Evolutionary conservation across 306 rosid species (phyloP), one percentile per base, ranked within the genome.

Genomic region (Trifolium subterraneum): DNA sequence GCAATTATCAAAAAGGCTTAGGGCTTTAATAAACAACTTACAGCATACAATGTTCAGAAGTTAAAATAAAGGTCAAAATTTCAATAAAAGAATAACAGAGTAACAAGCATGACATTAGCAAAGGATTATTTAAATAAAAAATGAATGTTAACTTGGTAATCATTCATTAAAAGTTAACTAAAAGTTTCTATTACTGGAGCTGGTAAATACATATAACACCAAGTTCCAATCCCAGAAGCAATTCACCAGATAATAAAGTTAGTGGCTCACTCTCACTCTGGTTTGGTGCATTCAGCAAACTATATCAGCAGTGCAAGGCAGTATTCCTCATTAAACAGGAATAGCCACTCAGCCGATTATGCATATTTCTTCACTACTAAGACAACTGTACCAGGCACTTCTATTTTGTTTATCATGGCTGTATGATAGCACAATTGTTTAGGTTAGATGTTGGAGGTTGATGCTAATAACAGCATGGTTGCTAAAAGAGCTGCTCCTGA

Each of bases 21-120:
- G 82, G 75, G 81, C 22, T 68, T 72, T 72, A 70, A 71, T 52
- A 76, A 61, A 58, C 19, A 64, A 74, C 52, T 78, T 66, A 61
- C 62, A 81, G 33, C 42, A 64, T 55, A 60, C 61, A 72, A 58
- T 31, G 19, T 56, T 74, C 45, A 20, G 13, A 62, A 39, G 38
- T 51, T 71, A 22, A 61, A 76, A 72, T 29, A 29, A 36, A 16
- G 47, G 27, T 36, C 45, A 33, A 72, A 44, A 59, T 50, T 71
- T 33, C 23, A 33, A 59, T 58, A n/a, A 48, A 52, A 39, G 35
- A 72, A 72, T 50, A 60, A 52, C 23, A 68, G 54, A 68, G 41
- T 12, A 68, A 51, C 22, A 60, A 19, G 68, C 12, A 48, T 39
- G 16, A 66, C 27, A 76, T 27, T 14, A 14, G 67, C 58, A 66